phyloP scores from a whole-genome alignment of 2,329 filamentous ascomycete genomes.

The Amphichorda felina region DNA sequence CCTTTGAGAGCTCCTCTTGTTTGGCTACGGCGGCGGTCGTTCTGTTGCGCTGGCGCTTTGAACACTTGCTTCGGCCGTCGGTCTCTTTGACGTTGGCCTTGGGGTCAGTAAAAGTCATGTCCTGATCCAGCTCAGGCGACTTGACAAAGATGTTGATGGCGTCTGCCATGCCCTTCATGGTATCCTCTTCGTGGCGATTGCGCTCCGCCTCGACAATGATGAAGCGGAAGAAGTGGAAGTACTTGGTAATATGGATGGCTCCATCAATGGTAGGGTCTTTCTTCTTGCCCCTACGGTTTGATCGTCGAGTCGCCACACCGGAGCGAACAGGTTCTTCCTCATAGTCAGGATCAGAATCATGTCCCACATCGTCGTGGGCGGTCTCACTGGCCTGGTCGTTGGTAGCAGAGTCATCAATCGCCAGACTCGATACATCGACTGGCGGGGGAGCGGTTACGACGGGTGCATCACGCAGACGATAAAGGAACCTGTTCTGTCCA shows the following conservation, averaged over 20 bases:
- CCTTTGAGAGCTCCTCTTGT: not conserved
- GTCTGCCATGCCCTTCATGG: conserved; percentile 16
- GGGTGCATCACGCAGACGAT: conserved; percentile 27
- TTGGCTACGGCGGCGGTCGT: no score
- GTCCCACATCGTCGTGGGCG: conserved; percentile 3
- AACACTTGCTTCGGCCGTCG: no score
- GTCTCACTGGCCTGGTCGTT: conserved; percentile 1
- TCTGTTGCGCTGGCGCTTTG: no score
- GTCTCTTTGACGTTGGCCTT: no score
- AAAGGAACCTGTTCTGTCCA: conserved; percentile 33
- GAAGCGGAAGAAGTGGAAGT: conserved; percentile 25
- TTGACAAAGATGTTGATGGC: conserved; percentile 24
- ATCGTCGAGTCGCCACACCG: not conserved
- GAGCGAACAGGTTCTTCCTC: conserved; percentile 1
- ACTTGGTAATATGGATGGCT: conserved; percentile 19
- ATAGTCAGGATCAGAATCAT: not conserved
- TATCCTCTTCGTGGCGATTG: conserved; percentile 19
- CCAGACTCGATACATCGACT: conserved; percentile 8
- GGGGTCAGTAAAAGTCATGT: no score
- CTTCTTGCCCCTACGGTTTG: not conserved
- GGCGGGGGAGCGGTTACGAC: not conserved
- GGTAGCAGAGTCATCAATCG: conserved; percentile 4
- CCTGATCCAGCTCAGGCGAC: not conserved
- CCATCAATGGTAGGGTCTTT: conserved; percentile 4
- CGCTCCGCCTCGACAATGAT: conserved; percentile 29